Base-by-base conservation (phyloP, 805 yeast species). In the Schwanniomyces polymorphus region DNA sequence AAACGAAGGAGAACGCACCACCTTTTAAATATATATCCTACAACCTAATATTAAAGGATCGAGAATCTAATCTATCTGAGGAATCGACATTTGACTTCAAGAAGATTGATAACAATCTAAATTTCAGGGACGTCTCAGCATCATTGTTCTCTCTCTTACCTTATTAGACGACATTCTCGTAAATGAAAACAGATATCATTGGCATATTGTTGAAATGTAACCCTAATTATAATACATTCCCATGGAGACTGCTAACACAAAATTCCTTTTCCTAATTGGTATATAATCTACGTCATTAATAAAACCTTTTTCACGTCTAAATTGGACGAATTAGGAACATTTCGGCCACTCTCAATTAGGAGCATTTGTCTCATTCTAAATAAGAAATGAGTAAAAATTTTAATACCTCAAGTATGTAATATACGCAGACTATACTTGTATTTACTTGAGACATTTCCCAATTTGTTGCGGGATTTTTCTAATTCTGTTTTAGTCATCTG, bases 381-480 rank as follows among this genome's bases (percentile, higher is more conserved):
- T 31, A 14, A 31, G 18, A 27, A 27, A 10, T 31, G 21, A 31
- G 35, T 18, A 31, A 31, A 31, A 29, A 29, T 31, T 31, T 31
- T 18, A 37, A 37, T 37, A 37, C 39, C 39, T 37, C 39, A 37
- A 37, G 39, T 21, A n/a, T 21, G 14, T 5, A 18, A 37, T 37
- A 18, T 37, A 37, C 39, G 27, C 39, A 37, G 5, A 14, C 6
- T 18, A 26, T 23, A 18, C 38, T 10, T 3, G 21, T 21, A 21
- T 37, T 10, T 23, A 21, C 27, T 21, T 21, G 39, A 18, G 18
- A 27, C 21, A 16, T 31, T 16, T 31, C 35, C 35, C 18, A 16
- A 37, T 23, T 11, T 18, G 27, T 12, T 38, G 41, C 41, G 41
- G 41, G 41, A 38, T 38, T 38, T 38, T 38, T 38, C 26, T n/a